Evolutionary conservation across 169 alveolate species (phyloP).

Genomic region (Cryptosporidium sp.): DNA sequence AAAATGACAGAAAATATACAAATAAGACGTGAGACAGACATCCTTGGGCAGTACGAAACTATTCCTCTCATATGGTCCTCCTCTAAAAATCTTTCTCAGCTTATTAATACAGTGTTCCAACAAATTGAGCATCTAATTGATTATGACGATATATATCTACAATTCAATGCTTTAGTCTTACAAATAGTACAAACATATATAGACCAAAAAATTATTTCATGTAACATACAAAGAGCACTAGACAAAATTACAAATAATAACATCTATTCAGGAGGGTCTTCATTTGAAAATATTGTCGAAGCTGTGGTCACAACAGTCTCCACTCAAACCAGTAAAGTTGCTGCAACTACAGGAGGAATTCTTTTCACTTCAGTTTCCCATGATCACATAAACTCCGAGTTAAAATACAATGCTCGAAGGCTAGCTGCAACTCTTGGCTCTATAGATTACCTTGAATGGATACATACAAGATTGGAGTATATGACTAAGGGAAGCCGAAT

Average conservation of each 20-base stretch:
- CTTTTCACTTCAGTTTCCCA: conserved; percentile 29
- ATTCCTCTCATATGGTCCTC: conserved; percentile 66
- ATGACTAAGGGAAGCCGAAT: conserved; percentile 6
- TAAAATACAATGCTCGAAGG: conserved; percentile 21
- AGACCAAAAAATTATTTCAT: not conserved
- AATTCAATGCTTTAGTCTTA: conserved; percentile 21
- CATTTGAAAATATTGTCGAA: conserved; percentile 61
- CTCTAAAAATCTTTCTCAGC: conserved; percentile 21
- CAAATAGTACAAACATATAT: conserved; percentile 18
- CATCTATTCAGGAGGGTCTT: conserved; percentile 21
- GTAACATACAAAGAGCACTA: conserved; percentile 25
- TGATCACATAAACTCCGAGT: not conserved
- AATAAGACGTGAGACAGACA: conserved; percentile 27
- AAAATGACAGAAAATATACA: conserved; percentile 43
- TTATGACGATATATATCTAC: conserved; percentile 48
- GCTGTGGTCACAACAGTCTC: conserved; percentile 67
- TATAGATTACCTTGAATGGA: conserved; percentile 65
- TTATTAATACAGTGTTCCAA: conserved; percentile 15
- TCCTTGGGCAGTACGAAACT: conserved; percentile 6
- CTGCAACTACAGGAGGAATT: conserved; percentile 49
- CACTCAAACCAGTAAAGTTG: conserved; percentile 47
- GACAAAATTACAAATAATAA: conserved; percentile 7
- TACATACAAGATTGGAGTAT: conserved; percentile 31
- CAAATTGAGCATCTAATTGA: conserved; percentile 33
- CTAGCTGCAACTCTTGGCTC: conserved; percentile 67